Evolutionary conservation across 2,329 filamentous ascomycete species (phyloP).

Genomic region (Epichloe gansuensis): DNA sequence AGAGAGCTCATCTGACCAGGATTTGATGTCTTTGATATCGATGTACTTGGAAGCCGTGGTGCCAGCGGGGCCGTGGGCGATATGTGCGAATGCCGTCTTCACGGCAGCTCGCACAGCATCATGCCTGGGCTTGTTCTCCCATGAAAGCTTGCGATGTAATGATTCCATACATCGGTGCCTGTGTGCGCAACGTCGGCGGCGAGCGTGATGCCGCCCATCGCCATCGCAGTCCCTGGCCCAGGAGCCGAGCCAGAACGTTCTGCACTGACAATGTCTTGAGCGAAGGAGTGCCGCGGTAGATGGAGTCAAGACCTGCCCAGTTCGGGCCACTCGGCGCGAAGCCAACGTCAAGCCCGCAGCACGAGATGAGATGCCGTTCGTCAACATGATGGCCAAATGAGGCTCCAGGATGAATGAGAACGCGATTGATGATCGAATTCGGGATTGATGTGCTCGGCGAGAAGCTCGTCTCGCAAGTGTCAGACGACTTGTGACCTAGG

Average conservation of each 20-base stretch:
- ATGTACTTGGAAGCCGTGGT: slow-evolving; percentile 20
- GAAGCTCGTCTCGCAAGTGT: neutral
- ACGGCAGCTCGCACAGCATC: slow-evolving; percentile 23
- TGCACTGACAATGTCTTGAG: slow-evolving; percentile 14
- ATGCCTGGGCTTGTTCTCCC: slow-evolving; percentile 28
- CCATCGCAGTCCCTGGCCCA: slow-evolving; percentile 32
- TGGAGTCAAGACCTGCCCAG: neutral
- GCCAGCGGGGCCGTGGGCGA: slow-evolving; percentile 22
- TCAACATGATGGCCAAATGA: slow-evolving; percentile 1
- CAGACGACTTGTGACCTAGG: neutral
- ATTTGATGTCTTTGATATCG: slow-evolving; percentile 22
- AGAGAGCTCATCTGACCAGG: slow-evolving; percentile 23
- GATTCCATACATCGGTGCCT: slow-evolving; percentile 35
- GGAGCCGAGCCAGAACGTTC: slow-evolving; percentile 35
- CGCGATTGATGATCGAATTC: neutral
- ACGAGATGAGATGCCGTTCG: neutral
- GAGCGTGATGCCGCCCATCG: slow-evolving; percentile 28
- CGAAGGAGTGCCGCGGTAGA: slow-evolving; percentile 1
- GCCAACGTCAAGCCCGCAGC: neutral
- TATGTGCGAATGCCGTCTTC: slow-evolving; percentile 27
- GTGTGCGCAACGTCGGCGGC: slow-evolving; percentile 28
- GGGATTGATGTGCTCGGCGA: slow-evolving; percentile 1
- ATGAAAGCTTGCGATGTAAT: slow-evolving; percentile 30
- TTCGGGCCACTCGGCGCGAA: slow-evolving; percentile 2
- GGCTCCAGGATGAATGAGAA: neutral